Percentiles rank a stretch among this genome's conserved stretches.
Conservation (phyloP, 495 filamentous ascomycete genomes). For the Neurospora discreta region DNA sequence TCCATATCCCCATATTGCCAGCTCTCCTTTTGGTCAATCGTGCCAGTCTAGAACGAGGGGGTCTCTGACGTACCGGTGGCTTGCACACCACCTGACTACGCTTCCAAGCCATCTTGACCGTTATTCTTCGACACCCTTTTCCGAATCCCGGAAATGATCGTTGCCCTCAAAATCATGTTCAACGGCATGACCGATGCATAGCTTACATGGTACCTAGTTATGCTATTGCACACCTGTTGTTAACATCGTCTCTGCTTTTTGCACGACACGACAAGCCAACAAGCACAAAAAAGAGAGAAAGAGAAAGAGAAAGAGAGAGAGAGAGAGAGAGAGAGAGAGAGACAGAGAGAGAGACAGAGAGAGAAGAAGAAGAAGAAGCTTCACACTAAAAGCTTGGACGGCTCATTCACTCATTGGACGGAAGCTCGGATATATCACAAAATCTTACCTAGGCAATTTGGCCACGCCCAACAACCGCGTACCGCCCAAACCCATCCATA, state of each 20-base stretch:
- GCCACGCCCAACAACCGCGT: conserved; percentile 1
- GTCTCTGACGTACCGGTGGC: not conserved
- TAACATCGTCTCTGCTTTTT: not conserved
- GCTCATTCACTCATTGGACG: not conserved
- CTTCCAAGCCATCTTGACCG: not conserved
- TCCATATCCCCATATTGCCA: not conserved
- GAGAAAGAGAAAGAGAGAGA: too few relatives aligned
- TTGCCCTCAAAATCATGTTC: not conserved
- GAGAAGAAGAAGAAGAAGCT: too few relatives aligned
- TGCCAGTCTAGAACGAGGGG: not conserved
- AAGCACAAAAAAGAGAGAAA: not conserved
- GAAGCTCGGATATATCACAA: not conserved
- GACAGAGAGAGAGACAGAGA: too few relatives aligned
- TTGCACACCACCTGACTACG: not conserved
- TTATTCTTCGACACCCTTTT: not conserved
- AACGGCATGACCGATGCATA: not conserved
- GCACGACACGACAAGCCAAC: conserved; percentile 3
- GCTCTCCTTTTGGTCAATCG: not conserved
- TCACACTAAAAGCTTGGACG: not conserved
- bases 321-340: too few relatives aligned
- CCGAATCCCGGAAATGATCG: not conserved
- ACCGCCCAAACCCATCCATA: not conserved
- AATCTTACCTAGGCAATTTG: not conserved
- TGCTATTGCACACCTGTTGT: not conserved
- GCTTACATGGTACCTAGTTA: too few relatives aligned